These are phyloP conservation scores for Citrus maxima DNA, from an alignment of 345 rosid genomes.

Conservation along the genomic window DNA sequence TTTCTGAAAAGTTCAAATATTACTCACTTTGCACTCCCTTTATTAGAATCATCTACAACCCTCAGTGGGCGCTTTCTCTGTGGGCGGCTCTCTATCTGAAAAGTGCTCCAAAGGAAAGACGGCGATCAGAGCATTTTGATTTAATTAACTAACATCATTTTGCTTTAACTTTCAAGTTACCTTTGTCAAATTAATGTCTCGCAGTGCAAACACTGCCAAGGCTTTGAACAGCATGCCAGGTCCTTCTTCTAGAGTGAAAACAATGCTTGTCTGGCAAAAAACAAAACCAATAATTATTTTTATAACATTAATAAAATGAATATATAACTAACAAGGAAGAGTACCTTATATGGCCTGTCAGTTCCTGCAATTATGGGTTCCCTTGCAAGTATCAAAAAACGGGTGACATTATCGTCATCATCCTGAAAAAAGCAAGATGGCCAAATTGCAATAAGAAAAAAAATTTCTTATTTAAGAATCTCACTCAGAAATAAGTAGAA, in stretches of 20 bases:
- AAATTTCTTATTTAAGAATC: not conserved
- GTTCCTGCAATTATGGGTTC: conserved; percentile 84
- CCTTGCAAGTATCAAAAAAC: conserved; percentile 85
- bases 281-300: not conserved
- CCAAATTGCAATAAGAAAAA: not conserved
- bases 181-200: conserved; percentile 85
- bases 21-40: conserved; percentile 76
- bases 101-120: conserved; percentile 9
- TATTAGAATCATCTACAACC: conserved; percentile 79
- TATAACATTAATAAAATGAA: not conserved
- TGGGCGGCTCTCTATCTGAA: conserved; percentile 92
- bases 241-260: conserved; percentile 93
- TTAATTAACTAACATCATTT: not conserved
- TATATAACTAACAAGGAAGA: not conserved
- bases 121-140: not conserved
- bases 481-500: not conserved
- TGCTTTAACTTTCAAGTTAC: conserved; percentile 25
- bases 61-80: conserved; percentile 66
- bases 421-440: conserved; percentile 46
- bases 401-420: conserved; percentile 67
- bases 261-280: conserved; percentile 82
- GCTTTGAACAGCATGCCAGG: conserved; percentile 90
- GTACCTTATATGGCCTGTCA: conserved; percentile 70
- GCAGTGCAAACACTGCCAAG: conserved; percentile 80
- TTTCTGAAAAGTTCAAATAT: not conserved